Base-by-base conservation (phyloP, 192 early-diverging fungal species). In the Entomortierella parvispora region DNA sequence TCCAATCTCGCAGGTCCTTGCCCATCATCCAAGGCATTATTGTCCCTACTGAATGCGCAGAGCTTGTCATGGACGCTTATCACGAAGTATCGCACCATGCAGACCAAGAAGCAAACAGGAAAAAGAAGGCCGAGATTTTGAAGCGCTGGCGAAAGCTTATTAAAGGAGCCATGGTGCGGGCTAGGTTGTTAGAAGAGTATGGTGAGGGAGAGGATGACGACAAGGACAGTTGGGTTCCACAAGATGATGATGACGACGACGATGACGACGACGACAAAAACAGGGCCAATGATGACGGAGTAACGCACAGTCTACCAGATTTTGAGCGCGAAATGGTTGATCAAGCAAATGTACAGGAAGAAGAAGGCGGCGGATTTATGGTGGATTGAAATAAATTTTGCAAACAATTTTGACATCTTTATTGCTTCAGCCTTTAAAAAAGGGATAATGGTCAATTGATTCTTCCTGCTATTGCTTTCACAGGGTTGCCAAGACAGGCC, bases 11-110 rank as follows among this genome's bases (percentile, higher is more conserved):
- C 46, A 65, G 81, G 40, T 88, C 88, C 33, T 65, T 84, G 1
- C 93, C 93, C 26, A 67, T 89, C 11, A 64, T 89, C 2, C 67
- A 87, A 20, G 93, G 93, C 4, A 87, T 95, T 50, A 86, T 95
- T 33, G 89, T 94, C 1, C 80, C 83, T 15, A 80, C 82, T 25
- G 89, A 92, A 59, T 61, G 71, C 47, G 83, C 84, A 54, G 82
- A 87, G 11, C 37, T 91, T 18, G 63, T 94, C 1, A 60, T 86
- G 47, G 85, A 85, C 67, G 91, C 89, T 34, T 81, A 68, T 49
- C 44, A 62, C 20, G 62, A 79, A 43, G 23, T 83, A 7, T 31
- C 46, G 2, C 65, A 79, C n/a, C 77, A 79, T 33, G 54, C 62
- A 23, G 69, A 79, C 20, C 59, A 67, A 32, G 69, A 66, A 5